Base-by-base conservation (phyloP, 345 rosid species). In the Gynandropsis gynandra region DNA sequence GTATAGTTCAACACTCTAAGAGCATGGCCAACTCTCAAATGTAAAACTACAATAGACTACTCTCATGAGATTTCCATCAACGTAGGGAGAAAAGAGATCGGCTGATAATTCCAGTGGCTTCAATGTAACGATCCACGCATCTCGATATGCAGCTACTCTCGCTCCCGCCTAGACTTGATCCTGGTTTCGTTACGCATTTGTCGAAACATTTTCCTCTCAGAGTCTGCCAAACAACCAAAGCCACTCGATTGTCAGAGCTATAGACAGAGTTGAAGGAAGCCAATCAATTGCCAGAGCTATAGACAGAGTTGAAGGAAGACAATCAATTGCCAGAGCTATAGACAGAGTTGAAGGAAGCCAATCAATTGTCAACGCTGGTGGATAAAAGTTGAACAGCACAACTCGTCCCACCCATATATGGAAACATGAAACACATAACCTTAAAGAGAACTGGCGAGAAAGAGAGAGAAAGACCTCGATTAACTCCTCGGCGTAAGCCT, bases 51-150 rank as follows among this genome's bases (percentile, higher is more conserved):
- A n/a, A n/a, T n/a, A n/a, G n/a, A n/a, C n/a, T n/a, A n/a, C n/a
- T n/a, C n/a, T n/a, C n/a, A n/a, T n/a, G n/a, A n/a, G 5, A 2
- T 24, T 24, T 5, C 29, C 4, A 15, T 73, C 74, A 90, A 48
- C 74, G 95, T 0, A 61, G 69, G 1, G 67, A 27, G 48, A 92
- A 81, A 43, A 93, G 79, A 36, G 97, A 81, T 56, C 66, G 73
- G 64, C 87, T 70, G 21, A 88, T 52, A 12, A 93, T 82, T 10
- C 85, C 90, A 7, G 95, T 83, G 45, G 99, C 99, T 64, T 93
- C 99, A 7, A 88, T 76, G 70, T 88, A 93, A 37, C 97, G 97
- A 59, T 93, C 99, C 62, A 93, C 88, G 34, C 99, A 93, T 79
- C 97, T 76, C 1, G 95, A 88, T 58, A 88, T 50, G 70, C 99